A percentile compares a stretch with the other conserved stretches of the same genome.
These are phyloP conservation scores for Tetrapisispora phaffii DNA, from an alignment of 805 yeast genomes.

Conservation along the genomic window DNA sequence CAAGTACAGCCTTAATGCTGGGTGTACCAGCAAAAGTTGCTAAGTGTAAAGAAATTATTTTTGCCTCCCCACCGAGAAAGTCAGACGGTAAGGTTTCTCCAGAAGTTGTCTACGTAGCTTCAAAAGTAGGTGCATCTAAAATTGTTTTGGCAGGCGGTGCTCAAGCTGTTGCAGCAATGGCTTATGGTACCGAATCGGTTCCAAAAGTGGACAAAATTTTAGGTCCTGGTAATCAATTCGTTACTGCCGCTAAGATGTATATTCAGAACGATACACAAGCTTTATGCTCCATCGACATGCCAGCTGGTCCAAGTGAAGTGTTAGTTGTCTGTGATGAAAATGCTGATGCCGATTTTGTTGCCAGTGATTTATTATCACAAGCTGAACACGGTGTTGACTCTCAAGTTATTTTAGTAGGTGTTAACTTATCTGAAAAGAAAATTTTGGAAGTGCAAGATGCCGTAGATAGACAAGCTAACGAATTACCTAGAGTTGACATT, in stretches of 20 bases:
- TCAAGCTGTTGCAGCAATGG: conserved; percentile 98
- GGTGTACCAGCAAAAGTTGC: conserved; percentile 99
- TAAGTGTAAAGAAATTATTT: conserved; percentile 80
- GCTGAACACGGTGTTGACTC: conserved; percentile 99
- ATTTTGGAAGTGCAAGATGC: conserved; percentile 68
- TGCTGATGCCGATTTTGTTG: conserved; percentile 93
- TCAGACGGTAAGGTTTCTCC: conserved; percentile 86
- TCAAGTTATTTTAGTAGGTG: conserved; percentile 87
- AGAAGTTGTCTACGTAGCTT: conserved; percentile 95
- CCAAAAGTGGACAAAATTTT: conserved; percentile 93
- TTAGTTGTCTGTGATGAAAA: conserved; percentile 82
- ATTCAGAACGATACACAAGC: conserved; percentile 94
- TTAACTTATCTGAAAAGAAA: conserved; percentile 51
- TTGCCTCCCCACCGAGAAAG: conserved; percentile 92
- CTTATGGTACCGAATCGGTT: conserved; percentile 89
- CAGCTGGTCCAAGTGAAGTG: conserved; percentile 99
- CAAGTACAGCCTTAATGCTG: conserved; percentile 95
- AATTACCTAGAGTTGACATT: conserved; percentile 84
- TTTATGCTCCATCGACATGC: conserved; percentile 95
- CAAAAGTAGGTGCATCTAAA: conserved; percentile 82
- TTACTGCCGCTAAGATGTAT: conserved; percentile 97
- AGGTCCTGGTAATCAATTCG: conserved; percentile 99
- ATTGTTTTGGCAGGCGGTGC: conserved; percentile 98
- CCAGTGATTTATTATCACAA: conserved; percentile 91
- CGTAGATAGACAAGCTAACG: conserved; percentile 71